Evolutionary conservation across 768 basidiomycete species (phyloP).

Genomic region (Boletus bicolor): DNA sequence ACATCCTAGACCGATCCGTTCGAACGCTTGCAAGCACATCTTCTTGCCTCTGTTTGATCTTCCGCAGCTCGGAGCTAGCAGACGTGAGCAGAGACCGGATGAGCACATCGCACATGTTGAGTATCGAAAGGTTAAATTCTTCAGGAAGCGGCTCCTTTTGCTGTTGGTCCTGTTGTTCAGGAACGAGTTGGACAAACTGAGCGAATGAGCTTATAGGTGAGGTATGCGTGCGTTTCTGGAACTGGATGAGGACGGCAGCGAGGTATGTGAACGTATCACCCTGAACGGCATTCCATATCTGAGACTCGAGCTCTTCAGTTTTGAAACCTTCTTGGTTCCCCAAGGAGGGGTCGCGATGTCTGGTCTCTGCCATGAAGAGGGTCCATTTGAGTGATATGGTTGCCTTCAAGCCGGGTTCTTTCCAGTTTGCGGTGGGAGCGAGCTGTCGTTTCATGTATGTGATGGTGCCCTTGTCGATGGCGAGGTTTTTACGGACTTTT

Average conservation of each 20-base stretch:
- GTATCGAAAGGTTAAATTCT: constrained; percentile 49
- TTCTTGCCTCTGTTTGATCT: constrained; percentile 88
- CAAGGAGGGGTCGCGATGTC: constrained; percentile 63
- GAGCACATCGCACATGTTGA: constrained; percentile 67
- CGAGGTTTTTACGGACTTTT: constrained; percentile 44
- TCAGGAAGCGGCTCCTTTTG: constrained; percentile 39
- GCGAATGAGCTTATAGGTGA: constrained; percentile 37
- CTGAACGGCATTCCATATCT: constrained; percentile 81
- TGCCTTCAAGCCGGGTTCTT: constrained; percentile 66
- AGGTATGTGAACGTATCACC: constrained; percentile 79
- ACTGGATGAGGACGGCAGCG: constrained; percentile 51
- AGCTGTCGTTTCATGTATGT: constrained; percentile 60
- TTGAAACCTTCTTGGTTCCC: constrained; percentile 64
- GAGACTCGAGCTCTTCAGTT: constrained; percentile 76
- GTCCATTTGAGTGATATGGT: constrained; percentile 84
- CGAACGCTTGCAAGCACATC: constrained; percentile 72
- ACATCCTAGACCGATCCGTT: constrained; percentile 55
- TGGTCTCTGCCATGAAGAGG: constrained; percentile 73
- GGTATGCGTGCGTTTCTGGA: constrained; percentile 39
- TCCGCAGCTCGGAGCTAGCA: constrained; percentile 76
- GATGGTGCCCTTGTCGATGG: constrained; percentile 45
- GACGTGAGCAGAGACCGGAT: constrained; percentile 69
- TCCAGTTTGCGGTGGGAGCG: constrained; percentile 56
- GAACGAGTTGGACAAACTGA: constrained; percentile 37
- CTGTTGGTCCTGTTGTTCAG: constrained; percentile 37